Evolutionary conservation across 306 rosid species (phyloP), one percentile per base, ranked within the genome.

Genomic region (Lagenaria siceraria): DNA sequence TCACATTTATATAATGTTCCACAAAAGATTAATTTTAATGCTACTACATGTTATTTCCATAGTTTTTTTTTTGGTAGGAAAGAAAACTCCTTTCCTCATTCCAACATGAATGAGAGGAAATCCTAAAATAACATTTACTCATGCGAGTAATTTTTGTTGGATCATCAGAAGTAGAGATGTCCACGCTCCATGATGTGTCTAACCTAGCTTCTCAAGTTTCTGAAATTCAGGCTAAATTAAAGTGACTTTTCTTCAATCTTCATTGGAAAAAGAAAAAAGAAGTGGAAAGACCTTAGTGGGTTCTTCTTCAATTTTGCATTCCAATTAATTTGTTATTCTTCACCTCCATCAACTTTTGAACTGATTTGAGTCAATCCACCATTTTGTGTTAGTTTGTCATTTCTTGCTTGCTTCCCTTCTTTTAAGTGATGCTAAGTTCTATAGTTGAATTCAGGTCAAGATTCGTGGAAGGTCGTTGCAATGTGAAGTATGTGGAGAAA

Each of bases 401-500:
- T 70, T 70, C 40, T 70, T 14, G 56, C 24, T 70, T 70, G 56
- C 24, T 70, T 70, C 38, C 58, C 33, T 70, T 43, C 56, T 65
- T 21, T 17, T 13, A 70, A 70, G 38, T 27, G 36, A 46, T 70
- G 38, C 38, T 17, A 70, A 70, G 38, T 46, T 14, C 15, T 46
- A 46, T 43, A 43, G 21, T 70, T 43, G 24, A 80, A 69, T 83
- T 40, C 89, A 95, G 99, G 97, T 95, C 77, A 92, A 89, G 89
- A 89, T 95, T 82, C 90, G 97, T 71, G 97, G 99, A 85, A 95
- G 91, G 80, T 92, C 97, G 36, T 48, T 19, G 54, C 85, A 88
- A 18, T 95, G 99, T 73, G 89, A 86, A 84, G 89, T 80, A 78
- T 92, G 99, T 80, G 91, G 96, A 76, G 97, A 88, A 76, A 86